Conservation (phyloP, 257 asterid genomes). For the Gardenia jasminoides region DNA sequence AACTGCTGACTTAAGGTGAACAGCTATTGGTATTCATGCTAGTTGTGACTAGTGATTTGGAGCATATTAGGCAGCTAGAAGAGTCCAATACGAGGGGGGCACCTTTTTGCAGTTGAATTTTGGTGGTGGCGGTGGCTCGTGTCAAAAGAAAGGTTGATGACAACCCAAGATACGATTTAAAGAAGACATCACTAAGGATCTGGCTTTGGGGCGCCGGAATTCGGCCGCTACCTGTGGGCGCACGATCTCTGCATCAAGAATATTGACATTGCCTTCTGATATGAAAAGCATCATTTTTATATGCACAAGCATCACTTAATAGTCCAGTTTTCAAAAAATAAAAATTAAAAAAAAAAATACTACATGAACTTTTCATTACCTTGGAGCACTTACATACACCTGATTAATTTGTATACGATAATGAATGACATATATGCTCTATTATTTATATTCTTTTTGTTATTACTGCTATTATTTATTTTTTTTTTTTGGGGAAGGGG, state of each 20-base stretch:
- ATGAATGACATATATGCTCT: no score
- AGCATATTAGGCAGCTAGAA: background rate
- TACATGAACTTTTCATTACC: no score
- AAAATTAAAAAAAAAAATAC: no score
- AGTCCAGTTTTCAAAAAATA: no score
- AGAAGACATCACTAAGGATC: background rate
- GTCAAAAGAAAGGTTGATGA: background rate
- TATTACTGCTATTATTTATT: no score
- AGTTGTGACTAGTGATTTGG: no score
- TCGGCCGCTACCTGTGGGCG: background rate
- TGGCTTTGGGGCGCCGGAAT: background rate
- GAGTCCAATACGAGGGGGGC: background rate
- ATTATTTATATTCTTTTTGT: no score
- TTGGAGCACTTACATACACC: no score
- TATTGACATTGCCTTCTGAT: background rate
- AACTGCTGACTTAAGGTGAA: no score
- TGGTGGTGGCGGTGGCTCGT: background rate
- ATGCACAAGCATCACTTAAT: background rate
- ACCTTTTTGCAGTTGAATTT: background rate
- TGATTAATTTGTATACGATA: no score
- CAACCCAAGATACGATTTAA: background rate
- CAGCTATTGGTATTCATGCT: no score
- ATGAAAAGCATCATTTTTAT: background rate
- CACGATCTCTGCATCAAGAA: background rate
- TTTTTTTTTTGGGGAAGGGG: no score